Conservation (phyloP, 78 protist genomes). For the Cavenderia fasciculata region DNA sequence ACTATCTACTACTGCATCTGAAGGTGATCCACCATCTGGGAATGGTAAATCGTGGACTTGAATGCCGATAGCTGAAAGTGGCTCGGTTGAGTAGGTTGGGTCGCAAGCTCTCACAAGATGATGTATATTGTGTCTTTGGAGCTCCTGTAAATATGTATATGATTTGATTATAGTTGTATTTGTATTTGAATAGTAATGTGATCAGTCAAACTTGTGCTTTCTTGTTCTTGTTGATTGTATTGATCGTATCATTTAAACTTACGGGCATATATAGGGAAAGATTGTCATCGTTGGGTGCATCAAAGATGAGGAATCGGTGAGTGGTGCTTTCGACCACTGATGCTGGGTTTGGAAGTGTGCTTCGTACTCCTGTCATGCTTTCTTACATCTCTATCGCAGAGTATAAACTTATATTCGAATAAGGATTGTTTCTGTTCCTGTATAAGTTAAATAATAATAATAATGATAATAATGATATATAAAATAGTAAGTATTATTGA, state of each 20-base stretch:
- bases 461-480: background rate
- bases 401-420: background rate
- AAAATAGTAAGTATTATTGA: background rate
- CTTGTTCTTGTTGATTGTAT: background rate
- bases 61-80: slow-evolving; percentile 49
- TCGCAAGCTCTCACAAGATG: slow-evolving; percentile 87
- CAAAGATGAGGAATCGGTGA: slow-evolving; percentile 81
- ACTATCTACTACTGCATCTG: slow-evolving; percentile 58
- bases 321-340: slow-evolving; percentile 66
- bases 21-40: slow-evolving; percentile 82
- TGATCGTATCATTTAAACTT: too few species aligned
- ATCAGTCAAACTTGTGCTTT: too few species aligned
- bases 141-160: slow-evolving; percentile 47
- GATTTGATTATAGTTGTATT: background rate
- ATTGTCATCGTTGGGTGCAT: slow-evolving; percentile 83
- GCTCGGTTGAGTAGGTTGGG: slow-evolving; percentile 79
- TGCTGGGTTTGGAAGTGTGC: slow-evolving; percentile 82
- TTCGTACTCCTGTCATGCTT: slow-evolving; percentile 65
- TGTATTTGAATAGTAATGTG: too few species aligned
- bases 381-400: slow-evolving; percentile 38
- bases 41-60: slow-evolving; percentile 81
- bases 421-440: too few species aligned
- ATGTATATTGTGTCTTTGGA: slow-evolving; percentile 66
- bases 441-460: too few species aligned
- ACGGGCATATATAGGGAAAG: slow-evolving; percentile 79